Percentiles rank a stretch among this genome's conserved stretches.
Evolutionary conservation across 768 basidiomycete genomes (phyloP).

Genomic region (Lactifluus echinatus): DNA sequence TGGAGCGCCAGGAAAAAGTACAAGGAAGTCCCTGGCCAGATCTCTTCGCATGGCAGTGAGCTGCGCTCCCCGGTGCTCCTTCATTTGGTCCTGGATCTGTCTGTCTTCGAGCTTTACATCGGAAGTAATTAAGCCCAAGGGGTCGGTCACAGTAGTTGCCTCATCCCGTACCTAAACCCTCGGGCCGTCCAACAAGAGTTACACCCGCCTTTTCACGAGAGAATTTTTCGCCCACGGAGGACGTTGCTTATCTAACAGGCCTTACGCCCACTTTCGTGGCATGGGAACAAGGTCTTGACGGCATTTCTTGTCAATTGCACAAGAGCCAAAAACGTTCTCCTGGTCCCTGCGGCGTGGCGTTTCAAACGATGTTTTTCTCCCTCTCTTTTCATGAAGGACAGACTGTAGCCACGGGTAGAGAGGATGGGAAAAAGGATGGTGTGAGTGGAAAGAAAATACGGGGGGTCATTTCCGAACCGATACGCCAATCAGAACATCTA

Average conservation of each 20-base stretch:
- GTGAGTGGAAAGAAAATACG: neutral
- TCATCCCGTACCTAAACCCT: neutral
- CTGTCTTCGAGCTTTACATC: too few relatives aligned
- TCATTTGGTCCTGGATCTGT: too few relatives aligned
- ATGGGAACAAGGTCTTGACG: slow-evolving; percentile 6
- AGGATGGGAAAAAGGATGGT: slow-evolving; percentile 1
- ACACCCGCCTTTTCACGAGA: neutral
- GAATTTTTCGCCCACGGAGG: too few relatives aligned
- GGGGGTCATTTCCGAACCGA: neutral
- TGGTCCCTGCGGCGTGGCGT: slow-evolving; percentile 1
- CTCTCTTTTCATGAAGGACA: neutral
- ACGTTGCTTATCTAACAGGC: neutral
- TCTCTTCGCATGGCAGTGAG: neutral
- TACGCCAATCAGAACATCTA: neutral
- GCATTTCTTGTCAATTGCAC: neutral
- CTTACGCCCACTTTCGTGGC: slow-evolving; percentile 2
- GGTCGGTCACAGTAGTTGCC: too few relatives aligned
- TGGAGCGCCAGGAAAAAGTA: neutral
- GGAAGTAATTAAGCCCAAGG: neutral
- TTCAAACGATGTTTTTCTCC: neutral
- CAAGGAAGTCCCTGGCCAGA: slow-evolving; percentile 4
- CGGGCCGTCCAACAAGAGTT: neutral
- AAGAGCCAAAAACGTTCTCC: neutral
- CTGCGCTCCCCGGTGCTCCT: neutral
- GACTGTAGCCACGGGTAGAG: neutral